Conservation (phyloP, 106 monocot genomes). For the Dioscorea dumetorum region DNA sequence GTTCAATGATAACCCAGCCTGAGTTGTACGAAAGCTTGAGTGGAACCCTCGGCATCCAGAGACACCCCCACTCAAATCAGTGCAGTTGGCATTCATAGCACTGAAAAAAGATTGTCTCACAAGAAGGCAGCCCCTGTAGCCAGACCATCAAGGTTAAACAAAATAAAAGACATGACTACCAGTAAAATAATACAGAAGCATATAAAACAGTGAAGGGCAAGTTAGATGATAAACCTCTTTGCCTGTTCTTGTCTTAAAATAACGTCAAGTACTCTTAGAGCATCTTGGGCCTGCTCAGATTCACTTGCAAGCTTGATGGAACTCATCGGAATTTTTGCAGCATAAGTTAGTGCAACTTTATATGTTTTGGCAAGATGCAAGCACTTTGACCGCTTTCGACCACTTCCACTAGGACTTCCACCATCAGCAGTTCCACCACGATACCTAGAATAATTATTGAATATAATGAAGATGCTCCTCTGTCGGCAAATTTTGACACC, state of each 20-base stretch:
- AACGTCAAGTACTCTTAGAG: conserved; percentile 61
- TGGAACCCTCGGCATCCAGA: conserved; percentile 66
- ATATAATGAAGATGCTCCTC: neutral
- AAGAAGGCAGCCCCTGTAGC: conserved; percentile 63
- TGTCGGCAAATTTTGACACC: neutral
- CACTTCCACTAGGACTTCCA: conserved; percentile 27
- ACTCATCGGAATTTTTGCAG: conserved; percentile 41
- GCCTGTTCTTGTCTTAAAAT: conserved; percentile 73
- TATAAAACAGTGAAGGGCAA: neutral
- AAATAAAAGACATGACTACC: neutral
- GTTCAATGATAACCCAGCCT: conserved; percentile 63
- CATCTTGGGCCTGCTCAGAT: conserved; percentile 42
- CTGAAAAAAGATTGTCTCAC: conserved; percentile 76
- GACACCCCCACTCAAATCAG: conserved; percentile 69
- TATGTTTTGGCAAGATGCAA: conserved; percentile 25
- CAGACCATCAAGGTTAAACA: neutral
- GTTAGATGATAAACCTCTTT: conserved; percentile 39
- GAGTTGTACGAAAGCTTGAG: conserved; percentile 52
- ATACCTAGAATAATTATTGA: conserved; percentile 8
- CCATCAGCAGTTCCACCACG: conserved; percentile 21
- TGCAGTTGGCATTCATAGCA: conserved; percentile 30
- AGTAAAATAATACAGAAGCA: neutral
- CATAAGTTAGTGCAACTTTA: conserved; percentile 49
- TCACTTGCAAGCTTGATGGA: conserved; percentile 30
- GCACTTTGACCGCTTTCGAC: conserved; percentile 35